Base-by-base conservation (phyloP, 345 rosid genomes). In the Carallia brachiata region DNA sequence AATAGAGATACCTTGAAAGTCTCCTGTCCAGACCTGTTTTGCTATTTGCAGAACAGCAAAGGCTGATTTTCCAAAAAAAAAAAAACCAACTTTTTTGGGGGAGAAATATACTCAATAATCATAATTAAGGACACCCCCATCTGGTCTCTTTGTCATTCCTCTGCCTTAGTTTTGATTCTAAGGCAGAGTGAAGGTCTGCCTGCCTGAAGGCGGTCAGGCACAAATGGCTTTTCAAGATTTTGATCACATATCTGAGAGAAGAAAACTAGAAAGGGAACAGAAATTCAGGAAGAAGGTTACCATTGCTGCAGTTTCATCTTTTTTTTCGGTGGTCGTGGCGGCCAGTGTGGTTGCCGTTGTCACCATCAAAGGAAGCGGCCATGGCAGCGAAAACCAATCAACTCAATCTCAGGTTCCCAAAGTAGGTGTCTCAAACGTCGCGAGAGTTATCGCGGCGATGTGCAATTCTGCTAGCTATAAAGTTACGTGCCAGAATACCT, bases 141-240 rank as follows among this genome's bases (percentile, higher is more conserved):
- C 6, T 12, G 34, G 6, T 68, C 61, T 75, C 36, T 70, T 39
- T 67, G 82, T 82, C 23, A 1, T 1, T 23, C 60, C 87, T 74
- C 83, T 83, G 89, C 90, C 90, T 87, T 85, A 52, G 87, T 59
- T 32, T 73, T 58, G 7, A 72, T 47, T 66, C 85, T 70, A 75
- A 85, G 89, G 95, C 85, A 87, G 91, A 77, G 89, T 77, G 77
- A 72, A n/a, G n/a, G n/a, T n/a, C n/a, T 67, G 79, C 83, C 88
- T 75, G 80, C 83, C 79, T 66, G 64, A 4, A 59, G 47, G 56
- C 65, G n/a, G n/a, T 5, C 18, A n/a, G 7, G 6, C 30, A 65
- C 62, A n/a, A 61, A 93, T 93, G 98, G 98, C 63, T n/a, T 93
- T 93, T 77, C 97, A 93, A 48, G 98, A 93, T 77, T 93, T 93